phyloP scores from a whole-genome alignment of 352 stramenopile species.

The Globisporangium alternatum region DNA sequence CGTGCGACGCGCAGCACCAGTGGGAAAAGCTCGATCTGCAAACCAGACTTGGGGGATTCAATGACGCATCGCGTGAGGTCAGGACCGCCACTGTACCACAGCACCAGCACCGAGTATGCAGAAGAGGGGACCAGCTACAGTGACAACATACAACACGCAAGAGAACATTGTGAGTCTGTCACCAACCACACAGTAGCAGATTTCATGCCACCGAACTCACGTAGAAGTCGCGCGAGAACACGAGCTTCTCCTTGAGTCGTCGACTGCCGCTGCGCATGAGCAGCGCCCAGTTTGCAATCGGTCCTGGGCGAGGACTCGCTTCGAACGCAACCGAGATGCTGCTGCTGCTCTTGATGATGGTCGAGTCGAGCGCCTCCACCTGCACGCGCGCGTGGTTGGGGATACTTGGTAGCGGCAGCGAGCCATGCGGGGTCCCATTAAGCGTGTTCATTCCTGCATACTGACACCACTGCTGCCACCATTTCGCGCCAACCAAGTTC shows the following conservation, averaged over 20 bases:
- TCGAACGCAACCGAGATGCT: neutral
- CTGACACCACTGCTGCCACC: slow-evolving; percentile 82
- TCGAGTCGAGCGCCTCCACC: neutral
- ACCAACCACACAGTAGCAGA: neutral
- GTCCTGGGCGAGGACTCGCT: slow-evolving; percentile 40
- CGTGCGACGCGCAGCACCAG: slow-evolving; percentile 74
- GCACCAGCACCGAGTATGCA: slow-evolving; percentile 61
- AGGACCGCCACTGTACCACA: slow-evolving; percentile 80
- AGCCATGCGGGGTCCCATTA: slow-evolving; percentile 62
- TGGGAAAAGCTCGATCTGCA: slow-evolving; percentile 77
- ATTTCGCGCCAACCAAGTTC: slow-evolving; percentile 69
- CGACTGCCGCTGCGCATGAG: slow-evolving; percentile 73
- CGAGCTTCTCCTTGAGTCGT: slow-evolving; percentile 68
- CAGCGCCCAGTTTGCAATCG: slow-evolving; percentile 78
- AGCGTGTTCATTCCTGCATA: slow-evolving; percentile 60
- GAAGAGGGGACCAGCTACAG: slow-evolving; percentile 60
- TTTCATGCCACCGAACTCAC: slow-evolving; percentile 35
- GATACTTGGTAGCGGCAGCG: slow-evolving; percentile 52
- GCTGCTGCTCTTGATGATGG: neutral
- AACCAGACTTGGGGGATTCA: slow-evolving; percentile 30
- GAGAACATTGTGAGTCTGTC: neutral
- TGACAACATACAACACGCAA: slow-evolving; percentile 7
- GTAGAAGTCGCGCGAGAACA: slow-evolving; percentile 73
- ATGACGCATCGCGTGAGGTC: slow-evolving; percentile 58
- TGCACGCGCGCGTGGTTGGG: slow-evolving; percentile 15